A percentile compares a stretch with the other conserved stretches of the same genome.
These are phyloP conservation scores for Trichoderma oligosporum DNA, from an alignment of 2,329 filamentous ascomycete genomes.

Conservation along the genomic window DNA sequence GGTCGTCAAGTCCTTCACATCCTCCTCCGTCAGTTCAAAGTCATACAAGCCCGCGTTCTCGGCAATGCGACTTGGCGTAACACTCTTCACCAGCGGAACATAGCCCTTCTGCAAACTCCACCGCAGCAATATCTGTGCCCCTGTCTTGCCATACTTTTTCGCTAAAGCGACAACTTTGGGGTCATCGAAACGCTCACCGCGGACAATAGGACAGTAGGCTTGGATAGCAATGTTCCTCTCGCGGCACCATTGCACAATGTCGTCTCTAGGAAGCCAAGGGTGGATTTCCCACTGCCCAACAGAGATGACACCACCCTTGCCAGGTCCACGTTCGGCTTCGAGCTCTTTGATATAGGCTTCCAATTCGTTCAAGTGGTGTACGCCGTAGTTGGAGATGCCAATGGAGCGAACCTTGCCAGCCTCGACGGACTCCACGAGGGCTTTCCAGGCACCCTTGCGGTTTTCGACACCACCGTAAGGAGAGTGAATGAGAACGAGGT, in stretches of 20 bases:
- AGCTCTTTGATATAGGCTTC: constrained; percentile 57
- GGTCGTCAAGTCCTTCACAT: constrained; percentile 48
- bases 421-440: constrained; percentile 60
- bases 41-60: constrained; percentile 58
- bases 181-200: constrained; percentile 69
- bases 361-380: constrained; percentile 59
- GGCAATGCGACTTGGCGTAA: constrained; percentile 61
- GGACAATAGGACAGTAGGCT: constrained; percentile 59
- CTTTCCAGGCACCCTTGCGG: constrained; percentile 59
- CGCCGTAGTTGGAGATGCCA: constrained; percentile 63
- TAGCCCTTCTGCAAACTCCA: constrained; percentile 79
- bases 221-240: constrained; percentile 60
- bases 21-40: constrained; percentile 53
- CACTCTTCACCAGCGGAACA: constrained; percentile 71
- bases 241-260: constrained; percentile 75
- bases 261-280: constrained; percentile 76
- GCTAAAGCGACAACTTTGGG: constrained; percentile 60
- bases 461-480: constrained; percentile 55
- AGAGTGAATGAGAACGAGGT: constrained; percentile 61
- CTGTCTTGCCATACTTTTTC: constrained; percentile 67
- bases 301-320: constrained; percentile 68
- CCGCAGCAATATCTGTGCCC: constrained; percentile 73
- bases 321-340: constrained; percentile 56
- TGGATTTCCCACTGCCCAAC: constrained; percentile 90
- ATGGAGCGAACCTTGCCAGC: constrained; percentile 59